phyloP scores from a whole-genome alignment of 2,329 filamentous ascomycete species.

The Ophiostoma populinum region DNA sequence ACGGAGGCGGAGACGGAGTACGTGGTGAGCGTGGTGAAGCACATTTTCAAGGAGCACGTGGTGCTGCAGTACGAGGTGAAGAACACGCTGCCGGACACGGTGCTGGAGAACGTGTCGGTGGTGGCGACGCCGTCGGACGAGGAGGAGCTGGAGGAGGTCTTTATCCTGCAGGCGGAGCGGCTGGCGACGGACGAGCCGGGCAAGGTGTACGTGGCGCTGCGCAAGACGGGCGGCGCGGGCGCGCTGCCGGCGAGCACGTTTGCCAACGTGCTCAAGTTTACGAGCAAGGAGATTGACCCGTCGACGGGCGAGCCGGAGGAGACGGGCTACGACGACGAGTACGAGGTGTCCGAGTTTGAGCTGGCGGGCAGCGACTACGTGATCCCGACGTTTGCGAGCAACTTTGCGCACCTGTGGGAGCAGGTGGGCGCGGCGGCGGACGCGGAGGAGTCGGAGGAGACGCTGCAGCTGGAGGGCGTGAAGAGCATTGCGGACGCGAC shows the following conservation, averaged over 20 bases:
- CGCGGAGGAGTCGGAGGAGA: slow-evolving; percentile 82
- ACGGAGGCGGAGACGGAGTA: slow-evolving; percentile 97
- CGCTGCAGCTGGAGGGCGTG: slow-evolving; percentile 67
- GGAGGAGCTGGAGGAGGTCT: slow-evolving; percentile 75
- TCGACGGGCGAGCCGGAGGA: slow-evolving; percentile 87
- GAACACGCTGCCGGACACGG: slow-evolving; percentile 83
- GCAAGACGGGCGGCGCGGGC: slow-evolving; percentile 57
- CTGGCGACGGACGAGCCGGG: slow-evolving; percentile 74
- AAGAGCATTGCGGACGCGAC: slow-evolving; percentile 93
- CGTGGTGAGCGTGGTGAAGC: slow-evolving; percentile 83
- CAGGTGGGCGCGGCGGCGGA: slow-evolving; percentile 70
- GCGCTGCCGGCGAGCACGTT: slow-evolving; percentile 69
- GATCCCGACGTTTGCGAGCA: slow-evolving; percentile 80
- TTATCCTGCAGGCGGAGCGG: slow-evolving; percentile 77
- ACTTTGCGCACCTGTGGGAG: slow-evolving; percentile 92
- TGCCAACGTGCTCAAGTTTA: slow-evolving; percentile 90
- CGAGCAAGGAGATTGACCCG: slow-evolving; percentile 93
- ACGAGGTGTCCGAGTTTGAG: slow-evolving; percentile 87
- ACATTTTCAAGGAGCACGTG: slow-evolving; percentile 93
- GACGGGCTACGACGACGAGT: slow-evolving; percentile 88
- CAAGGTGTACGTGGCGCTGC: slow-evolving; percentile 89
- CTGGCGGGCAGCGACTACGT: slow-evolving; percentile 87
- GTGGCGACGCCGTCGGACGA: slow-evolving; percentile 65
- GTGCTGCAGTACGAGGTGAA: slow-evolving; percentile 95
- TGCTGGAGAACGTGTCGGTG: slow-evolving; percentile 78